Conservation (phyloP, 2,329 filamentous ascomycete genomes). For the Podosphaera aphanis region DNA sequence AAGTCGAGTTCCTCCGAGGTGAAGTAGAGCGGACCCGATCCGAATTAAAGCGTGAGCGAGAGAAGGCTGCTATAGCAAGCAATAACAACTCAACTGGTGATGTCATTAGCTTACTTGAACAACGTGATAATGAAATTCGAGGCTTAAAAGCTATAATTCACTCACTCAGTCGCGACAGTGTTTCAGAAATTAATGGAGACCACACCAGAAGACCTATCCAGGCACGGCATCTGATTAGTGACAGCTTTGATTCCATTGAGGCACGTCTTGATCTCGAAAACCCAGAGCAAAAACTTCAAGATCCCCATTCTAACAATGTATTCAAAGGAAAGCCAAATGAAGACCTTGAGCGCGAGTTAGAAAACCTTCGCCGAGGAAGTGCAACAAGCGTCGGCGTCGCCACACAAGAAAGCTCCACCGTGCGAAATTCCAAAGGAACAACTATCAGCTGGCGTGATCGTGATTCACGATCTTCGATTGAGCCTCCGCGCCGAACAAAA, state of each 20-base stretch:
- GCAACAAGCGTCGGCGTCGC: conserved; percentile 19
- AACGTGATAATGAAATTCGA: conserved; percentile 91
- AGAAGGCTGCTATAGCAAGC: conserved; percentile 33
- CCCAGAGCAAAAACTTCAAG: conserved; percentile 58
- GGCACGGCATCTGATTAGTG: conserved; percentile 11
- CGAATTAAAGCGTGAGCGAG: conserved; percentile 68
- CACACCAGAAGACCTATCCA: conserved; percentile 14
- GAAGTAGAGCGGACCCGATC: conserved; percentile 81
- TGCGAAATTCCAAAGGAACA: conserved; percentile 43
- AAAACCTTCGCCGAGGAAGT: conserved; percentile 31
- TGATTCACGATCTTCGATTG: conserved; percentile 22
- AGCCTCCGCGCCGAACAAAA: conserved; percentile 22
- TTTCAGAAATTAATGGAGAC: conserved; percentile 14
- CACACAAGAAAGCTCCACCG: conserved; percentile 28
- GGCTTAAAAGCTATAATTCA: conserved; percentile 96
- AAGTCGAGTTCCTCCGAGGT: conserved; percentile 84
- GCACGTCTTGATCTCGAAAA: conserved; percentile 40
- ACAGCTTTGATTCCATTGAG: conserved; percentile 27
- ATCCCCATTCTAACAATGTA: conserved; percentile 50
- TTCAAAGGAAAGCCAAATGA: conserved; percentile 54
- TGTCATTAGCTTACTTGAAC: conserved; percentile 54
- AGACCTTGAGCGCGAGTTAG: conserved; percentile 65
- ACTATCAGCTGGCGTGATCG: conserved; percentile 30
- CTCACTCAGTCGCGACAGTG: conserved; percentile 59
- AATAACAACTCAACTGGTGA: conserved; percentile 22